Evolutionary conservation across 2,329 filamentous ascomycete species (phyloP).

Genomic region (Fusarium azukiicola): DNA sequence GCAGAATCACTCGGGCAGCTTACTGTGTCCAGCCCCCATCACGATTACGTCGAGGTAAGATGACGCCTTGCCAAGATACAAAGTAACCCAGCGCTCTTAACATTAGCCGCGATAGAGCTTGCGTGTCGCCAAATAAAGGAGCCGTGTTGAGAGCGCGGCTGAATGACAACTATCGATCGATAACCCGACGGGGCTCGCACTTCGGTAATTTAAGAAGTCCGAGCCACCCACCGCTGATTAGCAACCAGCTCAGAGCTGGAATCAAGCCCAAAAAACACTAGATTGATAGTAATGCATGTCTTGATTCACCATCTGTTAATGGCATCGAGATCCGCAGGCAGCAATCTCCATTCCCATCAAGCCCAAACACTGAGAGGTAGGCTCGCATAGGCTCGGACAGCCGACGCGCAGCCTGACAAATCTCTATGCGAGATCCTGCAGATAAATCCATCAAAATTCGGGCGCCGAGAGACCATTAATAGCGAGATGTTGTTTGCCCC

Average conservation of each 20-base stretch:
- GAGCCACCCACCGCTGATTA: background rate
- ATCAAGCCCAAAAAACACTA: background rate
- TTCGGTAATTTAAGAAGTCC: background rate
- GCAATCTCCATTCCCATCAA: background rate
- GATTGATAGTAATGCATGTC: background rate
- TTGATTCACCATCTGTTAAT: background rate
- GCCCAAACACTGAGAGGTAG: background rate
- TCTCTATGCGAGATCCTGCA: background rate
- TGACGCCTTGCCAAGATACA: background rate
- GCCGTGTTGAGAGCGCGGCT: background rate
- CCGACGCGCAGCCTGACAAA: background rate
- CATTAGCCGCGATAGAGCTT: background rate
- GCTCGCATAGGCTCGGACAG: background rate
- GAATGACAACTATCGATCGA: background rate
- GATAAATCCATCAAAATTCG: background rate
- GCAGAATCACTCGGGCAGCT: background rate
- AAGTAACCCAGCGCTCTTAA: background rate
- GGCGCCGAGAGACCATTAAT: background rate
- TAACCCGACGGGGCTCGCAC: background rate
- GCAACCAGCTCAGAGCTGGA: background rate
- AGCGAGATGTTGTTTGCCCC: background rate
- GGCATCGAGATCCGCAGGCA: background rate
- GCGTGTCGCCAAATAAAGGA: background rate
- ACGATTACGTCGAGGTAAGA: background rate
- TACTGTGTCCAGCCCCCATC: background rate